Evolutionary conservation across 2,329 filamentous ascomycete species (phyloP).

Genomic region (Alternaria solani): DNA sequence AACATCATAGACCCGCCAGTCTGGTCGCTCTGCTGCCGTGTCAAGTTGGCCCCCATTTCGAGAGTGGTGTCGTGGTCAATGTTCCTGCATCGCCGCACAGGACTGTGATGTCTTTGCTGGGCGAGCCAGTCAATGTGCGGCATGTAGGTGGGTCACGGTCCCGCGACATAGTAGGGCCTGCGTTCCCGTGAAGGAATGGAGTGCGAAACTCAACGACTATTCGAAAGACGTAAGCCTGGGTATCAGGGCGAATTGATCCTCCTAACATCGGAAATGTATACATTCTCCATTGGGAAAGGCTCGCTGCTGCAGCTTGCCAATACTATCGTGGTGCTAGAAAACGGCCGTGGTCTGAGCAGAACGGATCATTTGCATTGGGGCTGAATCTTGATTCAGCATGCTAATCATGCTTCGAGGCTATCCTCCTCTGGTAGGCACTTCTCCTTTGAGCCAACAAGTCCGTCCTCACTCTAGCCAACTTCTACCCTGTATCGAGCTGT

Average conservation of each 20-base stretch:
- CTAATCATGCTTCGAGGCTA: slow-evolving; percentile 45
- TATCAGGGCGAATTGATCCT: slow-evolving; percentile 47
- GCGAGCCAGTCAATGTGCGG: slow-evolving; percentile 41
- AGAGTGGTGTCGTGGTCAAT: slow-evolving; percentile 51
- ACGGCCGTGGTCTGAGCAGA: slow-evolving; percentile 57
- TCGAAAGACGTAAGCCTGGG: slow-evolving; percentile 47
- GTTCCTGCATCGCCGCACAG: slow-evolving; percentile 54
- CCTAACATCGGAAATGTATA: slow-evolving; percentile 54
- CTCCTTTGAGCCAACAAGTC: slow-evolving; percentile 53
- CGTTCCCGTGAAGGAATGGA: slow-evolving; percentile 52
- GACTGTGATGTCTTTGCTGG: slow-evolving; percentile 43
- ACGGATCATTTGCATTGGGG: slow-evolving; percentile 54
- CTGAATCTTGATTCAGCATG: slow-evolving; percentile 55
- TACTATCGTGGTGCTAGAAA: slow-evolving; percentile 56
- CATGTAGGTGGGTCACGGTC: slow-evolving; percentile 29
- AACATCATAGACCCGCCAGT: slow-evolving; percentile 47
- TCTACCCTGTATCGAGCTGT: slow-evolving; percentile 49
- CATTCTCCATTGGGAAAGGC: slow-evolving; percentile 52
- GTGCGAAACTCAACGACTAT: slow-evolving; percentile 48
- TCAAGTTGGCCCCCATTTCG: slow-evolving; percentile 45
- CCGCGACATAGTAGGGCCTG: slow-evolving; percentile 33
- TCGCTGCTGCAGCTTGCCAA: slow-evolving; percentile 58
- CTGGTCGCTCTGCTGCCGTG: slow-evolving; percentile 46
- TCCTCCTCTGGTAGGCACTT: slow-evolving; percentile 47
- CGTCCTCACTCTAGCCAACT: slow-evolving; percentile 41